Evolutionary conservation across 1,284 basidiomycete genomes (phyloP).

Genomic region (Microbotryum saponariae): DNA sequence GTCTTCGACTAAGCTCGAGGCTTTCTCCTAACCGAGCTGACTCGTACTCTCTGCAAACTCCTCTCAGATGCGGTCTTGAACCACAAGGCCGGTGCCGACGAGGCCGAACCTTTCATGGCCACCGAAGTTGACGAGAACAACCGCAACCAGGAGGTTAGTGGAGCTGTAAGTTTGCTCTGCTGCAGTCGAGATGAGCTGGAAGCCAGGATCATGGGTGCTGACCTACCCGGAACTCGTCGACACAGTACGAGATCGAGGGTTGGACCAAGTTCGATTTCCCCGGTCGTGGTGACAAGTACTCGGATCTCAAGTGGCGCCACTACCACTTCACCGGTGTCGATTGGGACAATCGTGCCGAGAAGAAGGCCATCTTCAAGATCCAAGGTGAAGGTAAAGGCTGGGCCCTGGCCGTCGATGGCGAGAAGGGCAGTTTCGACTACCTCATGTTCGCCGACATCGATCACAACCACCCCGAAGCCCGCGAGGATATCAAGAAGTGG

Average conservation of each 20-base stretch:
- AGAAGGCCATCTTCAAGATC: constrained; percentile 41
- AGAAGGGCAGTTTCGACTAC: constrained; percentile 46
- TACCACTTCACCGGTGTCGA: constrained; percentile 59
- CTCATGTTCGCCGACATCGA: constrained; percentile 51
- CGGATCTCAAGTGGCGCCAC: constrained; percentile 47
- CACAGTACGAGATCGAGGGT: constrained; percentile 61
- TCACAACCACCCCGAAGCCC: constrained; percentile 70
- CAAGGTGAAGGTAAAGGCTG: constrained; percentile 52
- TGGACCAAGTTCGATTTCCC: constrained; percentile 80
- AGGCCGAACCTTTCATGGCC: constrained; percentile 64
- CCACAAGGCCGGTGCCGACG: constrained; percentile 65
- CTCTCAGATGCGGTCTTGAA: constrained; percentile 50
- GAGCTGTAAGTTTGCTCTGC: constrained; percentile 35
- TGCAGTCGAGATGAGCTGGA: background rate
- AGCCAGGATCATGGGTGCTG: no score
- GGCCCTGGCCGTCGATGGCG: constrained; percentile 40
- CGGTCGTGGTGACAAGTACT: constrained; percentile 61
- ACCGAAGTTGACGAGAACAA: constrained; percentile 60
- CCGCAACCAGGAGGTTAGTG: constrained; percentile 49
- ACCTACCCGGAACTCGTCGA: no score
- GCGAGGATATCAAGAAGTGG: constrained; percentile 47
- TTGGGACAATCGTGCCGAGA: constrained; percentile 65
- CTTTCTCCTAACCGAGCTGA: constrained; percentile 11
- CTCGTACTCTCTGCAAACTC: constrained; percentile 41
- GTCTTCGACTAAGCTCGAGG: background rate